Evolutionary conservation across 1,284 basidiomycete species (phyloP), one percentile per base, ranked within the genome.

Genomic region (Baeospora myosura): DNA sequence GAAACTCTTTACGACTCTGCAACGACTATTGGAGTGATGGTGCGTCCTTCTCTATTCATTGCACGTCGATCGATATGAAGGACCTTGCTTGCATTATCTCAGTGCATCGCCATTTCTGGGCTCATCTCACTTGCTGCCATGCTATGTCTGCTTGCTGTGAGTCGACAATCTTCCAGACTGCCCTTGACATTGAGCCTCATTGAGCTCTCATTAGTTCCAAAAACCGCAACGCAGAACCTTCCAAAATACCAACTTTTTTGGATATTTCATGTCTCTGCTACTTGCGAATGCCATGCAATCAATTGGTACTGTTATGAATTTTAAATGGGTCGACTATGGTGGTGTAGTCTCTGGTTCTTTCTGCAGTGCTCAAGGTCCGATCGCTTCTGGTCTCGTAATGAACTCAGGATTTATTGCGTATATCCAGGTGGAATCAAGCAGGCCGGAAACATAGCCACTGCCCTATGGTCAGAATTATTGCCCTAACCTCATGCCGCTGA

Each of bases 211-310:
- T 26, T 14, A 30, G 18, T n/a, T 40, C 26, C 16, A 29, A 29
- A 14, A 7, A n/a, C 20, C 36, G 2, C 16, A 14, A 10, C 23
- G 16, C 8, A 40, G 14, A 37, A 25, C 25, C 7, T 43, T 29
- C 42, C 29, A 34, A 31, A 28, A 30, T 11, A 40, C 41, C 12
- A 36, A 46, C 35, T 21, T 46, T n/a, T 28, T 46, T 23, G 45
- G 45, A 14, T 46, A 46, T 31, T 42, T 46, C 14, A 20, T 46
- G 12, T 46, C 34, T 17, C 26, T 43, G 16, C 42, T 46, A 6
- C 11, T 40, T 5, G 30, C 45, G 12, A 46, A 46, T 31, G n/a
- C 37, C 3, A 18, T 46, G 11, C 41, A 46, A 34, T 32, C 38
- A 17, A 18, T 34, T 8, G 45, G 45, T 5, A 46, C 45, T 2